Evolutionary conservation across 2,329 filamentous ascomycete genomes (phyloP).

Genomic region (Alternaria atra): DNA sequence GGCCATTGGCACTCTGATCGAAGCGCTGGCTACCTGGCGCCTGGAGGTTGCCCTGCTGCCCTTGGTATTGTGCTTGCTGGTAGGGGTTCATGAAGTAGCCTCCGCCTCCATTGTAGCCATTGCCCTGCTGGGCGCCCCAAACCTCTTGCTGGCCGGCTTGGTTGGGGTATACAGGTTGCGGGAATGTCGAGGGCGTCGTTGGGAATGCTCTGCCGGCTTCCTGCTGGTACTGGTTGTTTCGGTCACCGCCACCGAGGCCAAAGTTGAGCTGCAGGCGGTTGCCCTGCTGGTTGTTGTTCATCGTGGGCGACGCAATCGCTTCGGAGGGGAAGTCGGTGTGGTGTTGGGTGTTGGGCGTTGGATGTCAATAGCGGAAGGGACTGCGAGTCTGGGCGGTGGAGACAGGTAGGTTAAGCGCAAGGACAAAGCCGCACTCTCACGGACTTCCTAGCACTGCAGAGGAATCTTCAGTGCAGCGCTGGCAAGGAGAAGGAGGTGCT

Average conservation of each 20-base stretch:
- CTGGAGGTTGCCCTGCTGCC: constrained; percentile 58
- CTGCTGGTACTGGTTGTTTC: constrained; percentile 53
- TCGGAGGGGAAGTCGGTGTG: constrained; percentile 17
- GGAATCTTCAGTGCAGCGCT: constrained; percentile 26
- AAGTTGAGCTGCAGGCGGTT: constrained; percentile 64
- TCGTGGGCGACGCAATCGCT: constrained; percentile 32
- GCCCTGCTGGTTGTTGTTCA: constrained; percentile 50
- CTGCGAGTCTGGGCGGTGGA: constrained; percentile 21
- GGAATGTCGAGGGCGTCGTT: constrained; percentile 92
- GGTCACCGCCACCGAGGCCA: constrained; percentile 53
- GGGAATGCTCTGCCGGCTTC: constrained; percentile 60
- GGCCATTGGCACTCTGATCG: constrained; percentile 87
- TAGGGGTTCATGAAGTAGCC: constrained; percentile 63
- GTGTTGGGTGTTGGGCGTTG: neutral
- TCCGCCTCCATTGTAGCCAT: constrained; percentile 35
- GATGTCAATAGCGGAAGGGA: constrained; percentile 20
- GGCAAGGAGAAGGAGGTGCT: constrained; percentile 24
- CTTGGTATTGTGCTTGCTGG: constrained; percentile 57
- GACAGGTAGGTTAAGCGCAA: constrained; percentile 18
- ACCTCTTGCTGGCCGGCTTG: constrained; percentile 69
- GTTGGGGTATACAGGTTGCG: constrained; percentile 81
- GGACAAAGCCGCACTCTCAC: constrained; percentile 24
- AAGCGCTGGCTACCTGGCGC: constrained; percentile 64
- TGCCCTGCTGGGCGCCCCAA: constrained; percentile 59
- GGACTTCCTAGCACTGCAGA: constrained; percentile 25